Evolutionary conservation across 345 rosid genomes (phyloP), one percentile per base, ranked within the genome.

Genomic region (Camelina sativa): DNA sequence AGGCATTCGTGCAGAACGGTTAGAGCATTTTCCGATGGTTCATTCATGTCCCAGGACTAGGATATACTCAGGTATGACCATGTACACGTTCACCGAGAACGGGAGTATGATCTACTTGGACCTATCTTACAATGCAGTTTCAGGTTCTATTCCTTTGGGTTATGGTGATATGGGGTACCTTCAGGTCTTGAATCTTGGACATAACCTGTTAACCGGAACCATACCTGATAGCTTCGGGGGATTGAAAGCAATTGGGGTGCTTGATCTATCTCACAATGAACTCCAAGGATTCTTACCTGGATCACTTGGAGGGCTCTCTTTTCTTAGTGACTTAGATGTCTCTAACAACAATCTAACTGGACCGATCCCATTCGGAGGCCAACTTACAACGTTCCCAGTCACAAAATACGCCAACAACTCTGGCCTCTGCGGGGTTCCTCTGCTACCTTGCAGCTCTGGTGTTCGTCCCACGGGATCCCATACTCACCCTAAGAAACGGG

Each of bases 31-130:
- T 46, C 91, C 94, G 1, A 91, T 84, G 88, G 88, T 87, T 75
- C 98, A 88, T 67, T 88, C 94, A 35, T 93, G 98, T 77, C 84
- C 97, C 2, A 80, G 86, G 2, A 93, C 96, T 16, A 79, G 98
- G 80, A 89, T 93, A 72, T 93, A 93, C 82, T 74, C 92, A 5
- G 98, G 98, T 52, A 60, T 28, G 87, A 81, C 97, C 1, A 85
- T 93, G 67, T 91, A 91, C 57, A 86, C 90, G 7, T 93, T 93
- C 78, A 1, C 8, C 4, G 78, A 71, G 47, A 88, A 88, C 48
- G 98, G 98, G 69, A 91, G 88, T 77, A 85, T 93, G 96, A 89
- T 93, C 76, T 93, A 85, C 85, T 85, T 93, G 38, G 98, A 93
- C 72, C 81, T 93, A 41, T 84, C 98, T 8, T 93, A 93, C 81